phyloP scores from a whole-genome alignment of 345 rosid species.

The Clausena lansium region DNA sequence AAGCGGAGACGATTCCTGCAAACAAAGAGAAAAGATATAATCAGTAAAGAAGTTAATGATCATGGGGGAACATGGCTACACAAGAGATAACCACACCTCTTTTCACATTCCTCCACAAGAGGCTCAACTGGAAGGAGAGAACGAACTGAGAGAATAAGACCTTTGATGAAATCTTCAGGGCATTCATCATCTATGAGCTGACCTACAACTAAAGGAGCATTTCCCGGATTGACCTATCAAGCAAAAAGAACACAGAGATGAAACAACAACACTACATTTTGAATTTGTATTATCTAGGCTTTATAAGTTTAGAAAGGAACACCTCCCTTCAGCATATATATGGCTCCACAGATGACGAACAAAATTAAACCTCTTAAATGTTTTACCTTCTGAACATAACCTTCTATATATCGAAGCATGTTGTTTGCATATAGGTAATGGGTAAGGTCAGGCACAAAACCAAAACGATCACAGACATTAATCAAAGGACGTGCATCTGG shows the following conservation, averaged over 20 bases:
- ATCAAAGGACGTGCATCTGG: conserved; percentile 97
- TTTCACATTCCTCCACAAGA: conserved; percentile 83
- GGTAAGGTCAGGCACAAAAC: conserved; percentile 93
- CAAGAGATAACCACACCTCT: conserved; percentile 45
- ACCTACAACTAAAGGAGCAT: conserved; percentile 94
- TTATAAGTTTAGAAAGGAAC: background rate
- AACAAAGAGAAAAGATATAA: background rate
- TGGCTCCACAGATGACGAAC: too few relatives aligned
- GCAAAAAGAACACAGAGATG: too few relatives aligned
- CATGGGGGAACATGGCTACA: background rate
- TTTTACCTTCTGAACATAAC: conserved; percentile 95
- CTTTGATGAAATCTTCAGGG: conserved; percentile 97
- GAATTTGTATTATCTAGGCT: too few relatives aligned
- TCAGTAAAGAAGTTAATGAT: too few relatives aligned
- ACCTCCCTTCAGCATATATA: background rate
- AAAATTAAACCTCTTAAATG: too few relatives aligned
- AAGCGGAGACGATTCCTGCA: conserved; percentile 96
- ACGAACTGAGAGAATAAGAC: conserved; percentile 87
- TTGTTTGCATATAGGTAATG: conserved; percentile 91
- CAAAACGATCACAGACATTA: conserved; percentile 98
- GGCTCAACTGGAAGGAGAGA: conserved; percentile 83
- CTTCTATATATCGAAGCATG: conserved; percentile 98
- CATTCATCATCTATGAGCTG: conserved; percentile 96
- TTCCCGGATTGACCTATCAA: conserved; percentile 88
- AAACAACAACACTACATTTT: too few relatives aligned